Base-by-base conservation (phyloP, 1,284 basidiomycete species). In the Moniliophthora roreri region DNA sequence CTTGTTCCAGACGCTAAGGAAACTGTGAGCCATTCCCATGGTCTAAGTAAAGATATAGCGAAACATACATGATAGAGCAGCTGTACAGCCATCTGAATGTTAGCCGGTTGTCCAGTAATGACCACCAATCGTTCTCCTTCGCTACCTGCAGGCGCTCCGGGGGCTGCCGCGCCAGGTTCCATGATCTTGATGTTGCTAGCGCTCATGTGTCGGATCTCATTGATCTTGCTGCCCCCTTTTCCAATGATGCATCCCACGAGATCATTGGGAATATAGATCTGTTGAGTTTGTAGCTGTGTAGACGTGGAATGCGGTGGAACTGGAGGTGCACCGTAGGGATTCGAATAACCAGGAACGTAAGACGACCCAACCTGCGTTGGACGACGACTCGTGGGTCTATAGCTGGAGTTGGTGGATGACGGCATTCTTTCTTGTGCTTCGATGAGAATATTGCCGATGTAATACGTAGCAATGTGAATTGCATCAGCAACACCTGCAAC, bases 401-500 rank as follows among this genome's bases (percentile, higher is more conserved):
- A 84, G 55, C 66, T 79, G 32, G 80, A 85, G 63, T 81, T 78
- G 47, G 78, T 73, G 32, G 77, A 74, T n/a, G 86, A 80, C 6
- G 86, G 89, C 81, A 80, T 82, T 57, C 90, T 88, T 64, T 96
- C 94, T 69, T 95, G 91, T 44, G 94, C 93, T 70, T 98, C 95
- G 60, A 98, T 89, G 55, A 98, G 84, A 61, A 98, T 97, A 60
- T 94, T 96, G 50, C 95, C 95, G 56, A 98, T 95, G 69, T 99
- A 98, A 76, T 98, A 99, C 5, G 97, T 98, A 26, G 97, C 97
- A 60, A 99, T 99, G 72, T 99, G 97, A 54, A 99, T 95, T 16
- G 97, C 97, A 70, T 99, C 97, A n/a, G 97, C 97, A 39, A 99
- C 97, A 52, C 97, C 97, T 35, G 95, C 95, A 45, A 99, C 95